Conservation (phyloP, 371 early-diverging fungal genomes). For the Syncephalastrum sp. region DNA sequence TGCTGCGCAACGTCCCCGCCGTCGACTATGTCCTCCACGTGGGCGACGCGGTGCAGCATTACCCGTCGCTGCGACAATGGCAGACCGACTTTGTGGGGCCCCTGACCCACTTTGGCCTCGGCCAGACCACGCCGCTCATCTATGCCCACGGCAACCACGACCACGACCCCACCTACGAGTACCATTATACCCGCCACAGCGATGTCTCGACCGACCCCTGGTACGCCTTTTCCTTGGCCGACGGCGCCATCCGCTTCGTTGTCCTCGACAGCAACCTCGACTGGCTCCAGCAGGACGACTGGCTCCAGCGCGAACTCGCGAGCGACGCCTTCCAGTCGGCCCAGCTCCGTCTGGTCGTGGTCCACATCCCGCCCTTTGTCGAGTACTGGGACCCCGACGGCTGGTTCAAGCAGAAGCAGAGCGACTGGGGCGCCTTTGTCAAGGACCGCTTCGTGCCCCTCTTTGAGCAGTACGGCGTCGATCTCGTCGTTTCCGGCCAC, state of each 20-base stretch:
- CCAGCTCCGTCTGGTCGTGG: conserved; percentile 65
- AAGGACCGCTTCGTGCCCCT: conserved; percentile 65
- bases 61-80: conserved; percentile 64
- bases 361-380: conserved; percentile 79
- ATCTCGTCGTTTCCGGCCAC: conserved; percentile 79
- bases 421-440: conserved; percentile 73
- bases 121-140: conserved; percentile 61
- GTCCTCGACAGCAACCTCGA: conserved; percentile 74
- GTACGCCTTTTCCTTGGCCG: conserved; percentile 62
- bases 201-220: conserved; percentile 36
- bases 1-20: conserved; percentile 40
- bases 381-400: conserved; percentile 79
- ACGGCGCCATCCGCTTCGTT: conserved; percentile 63
- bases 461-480: conserved; percentile 66
- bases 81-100: conserved; percentile 73
- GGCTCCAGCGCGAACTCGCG: conserved; percentile 59
- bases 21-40: conserved; percentile 59
- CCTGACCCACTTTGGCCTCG: conserved; percentile 52
- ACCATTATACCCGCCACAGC: conserved; percentile 45
- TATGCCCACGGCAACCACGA: conserved; percentile 83
- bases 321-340: conserved; percentile 55
- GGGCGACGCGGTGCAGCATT: conserved; percentile 68
- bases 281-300: conserved; percentile 57
- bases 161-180: conserved; percentile 48
- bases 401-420: conserved; percentile 66